Evolutionary conservation across 2,329 filamentous ascomycete species (phyloP).

Genomic region (Zymoseptoria ardabiliae): DNA sequence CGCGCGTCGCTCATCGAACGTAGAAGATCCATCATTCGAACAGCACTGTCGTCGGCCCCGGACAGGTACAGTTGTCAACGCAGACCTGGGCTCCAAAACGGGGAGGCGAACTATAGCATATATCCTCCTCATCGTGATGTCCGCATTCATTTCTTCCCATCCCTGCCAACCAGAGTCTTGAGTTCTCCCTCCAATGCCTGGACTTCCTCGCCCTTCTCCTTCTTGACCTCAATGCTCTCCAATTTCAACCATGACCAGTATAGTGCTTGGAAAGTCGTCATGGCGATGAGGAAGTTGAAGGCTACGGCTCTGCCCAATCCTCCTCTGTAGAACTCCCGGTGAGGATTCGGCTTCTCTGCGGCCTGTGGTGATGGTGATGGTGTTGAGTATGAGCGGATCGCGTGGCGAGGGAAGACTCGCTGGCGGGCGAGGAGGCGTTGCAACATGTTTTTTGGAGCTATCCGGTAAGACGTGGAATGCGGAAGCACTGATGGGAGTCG

Average conservation of each 20-base stretch:
- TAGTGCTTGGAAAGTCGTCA: conserved; percentile 69
- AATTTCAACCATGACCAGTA: conserved; percentile 71
- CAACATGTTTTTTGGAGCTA: not conserved
- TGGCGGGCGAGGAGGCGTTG: not conserved
- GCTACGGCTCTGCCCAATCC: conserved; percentile 65
- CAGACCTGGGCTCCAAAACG: not conserved
- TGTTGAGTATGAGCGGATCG: not conserved
- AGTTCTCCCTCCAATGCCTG: conserved; percentile 19
- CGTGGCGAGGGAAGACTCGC: not conserved
- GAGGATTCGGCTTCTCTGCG: conserved; percentile 19
- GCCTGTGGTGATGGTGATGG: conserved; percentile 17
- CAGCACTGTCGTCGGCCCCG: not conserved
- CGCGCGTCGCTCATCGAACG: not conserved
- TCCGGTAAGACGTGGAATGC: not conserved
- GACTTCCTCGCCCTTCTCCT: conserved; percentile 43
- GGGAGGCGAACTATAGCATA: not conserved
- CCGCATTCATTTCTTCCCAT: conserved; percentile 1
- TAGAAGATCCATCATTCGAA: not conserved
- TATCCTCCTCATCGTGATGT: not conserved
- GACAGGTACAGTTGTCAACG: not conserved
- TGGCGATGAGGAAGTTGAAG: conserved; percentile 66
- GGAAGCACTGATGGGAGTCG: not conserved
- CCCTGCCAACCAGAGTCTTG: conserved; percentile 14
- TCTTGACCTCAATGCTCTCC: conserved; percentile 61
- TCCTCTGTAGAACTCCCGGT: conserved; percentile 58